Conservation (phyloP, 768 basidiomycete species). For the Psilocybe cyanescens region DNA sequence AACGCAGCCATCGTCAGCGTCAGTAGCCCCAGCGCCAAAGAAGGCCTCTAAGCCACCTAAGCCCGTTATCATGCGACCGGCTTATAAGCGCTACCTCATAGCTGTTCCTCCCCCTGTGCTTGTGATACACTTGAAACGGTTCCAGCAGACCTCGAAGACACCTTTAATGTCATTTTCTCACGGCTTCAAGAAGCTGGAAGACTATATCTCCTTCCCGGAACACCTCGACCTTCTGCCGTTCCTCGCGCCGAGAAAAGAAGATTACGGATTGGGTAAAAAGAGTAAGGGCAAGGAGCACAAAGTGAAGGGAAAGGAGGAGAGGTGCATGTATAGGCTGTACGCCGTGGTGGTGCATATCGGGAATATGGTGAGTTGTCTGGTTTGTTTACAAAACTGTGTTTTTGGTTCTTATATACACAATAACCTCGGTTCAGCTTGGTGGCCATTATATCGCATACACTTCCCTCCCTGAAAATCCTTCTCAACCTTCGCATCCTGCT, state of each 20-base stretch:
- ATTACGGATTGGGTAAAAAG: constrained; percentile 51
- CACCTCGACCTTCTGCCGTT: constrained; percentile 84
- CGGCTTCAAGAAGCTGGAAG: constrained; percentile 89
- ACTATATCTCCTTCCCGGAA: constrained; percentile 90
- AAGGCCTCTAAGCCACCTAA: constrained; percentile 40
- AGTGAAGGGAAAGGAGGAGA: constrained; percentile 22
- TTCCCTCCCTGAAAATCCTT: constrained; percentile 55
- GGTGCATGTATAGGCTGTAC: constrained; percentile 61
- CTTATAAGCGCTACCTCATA: constrained; percentile 95
- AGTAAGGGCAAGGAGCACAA: constrained; percentile 17
- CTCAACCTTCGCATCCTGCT: constrained; percentile 2
- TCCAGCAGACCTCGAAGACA: constrained; percentile 80
- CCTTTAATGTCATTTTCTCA: constrained; percentile 65
- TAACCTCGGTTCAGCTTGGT: constrained; percentile 56
- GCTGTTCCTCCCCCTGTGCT: constrained; percentile 83
- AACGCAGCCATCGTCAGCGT: constrained; percentile 1
- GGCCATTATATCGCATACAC: constrained; percentile 91
- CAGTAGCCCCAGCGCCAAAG: constrained; percentile 15
- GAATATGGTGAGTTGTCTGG: constrained; percentile 66
- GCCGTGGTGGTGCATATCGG: constrained; percentile 88
- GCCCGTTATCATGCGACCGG: constrained; percentile 78
- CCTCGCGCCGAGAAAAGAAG: constrained; percentile 79
- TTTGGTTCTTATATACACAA: constrained; percentile 16
- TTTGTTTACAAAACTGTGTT: neutral
- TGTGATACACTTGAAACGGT: constrained; percentile 92